A percentile compares a stretch with the other conserved stretches of the same genome.
These are phyloP conservation scores for Tricholoma matsutake DNA, from an alignment of 768 basidiomycete species.

Conservation along the genomic window DNA sequence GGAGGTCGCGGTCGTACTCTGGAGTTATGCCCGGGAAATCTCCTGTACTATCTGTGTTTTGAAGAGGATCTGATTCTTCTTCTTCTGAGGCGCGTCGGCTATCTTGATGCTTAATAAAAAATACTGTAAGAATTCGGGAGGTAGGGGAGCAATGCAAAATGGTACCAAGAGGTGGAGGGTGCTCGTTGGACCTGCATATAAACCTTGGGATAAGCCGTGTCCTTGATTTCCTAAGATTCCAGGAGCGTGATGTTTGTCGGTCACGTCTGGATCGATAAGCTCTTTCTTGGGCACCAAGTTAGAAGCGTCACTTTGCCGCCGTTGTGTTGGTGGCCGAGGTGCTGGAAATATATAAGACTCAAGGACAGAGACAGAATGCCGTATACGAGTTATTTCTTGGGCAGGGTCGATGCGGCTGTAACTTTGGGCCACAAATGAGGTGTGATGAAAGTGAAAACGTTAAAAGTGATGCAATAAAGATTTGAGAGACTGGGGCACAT, in stretches of 20 bases:
- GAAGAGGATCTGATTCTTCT: constrained; percentile 52
- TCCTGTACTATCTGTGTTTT: constrained; percentile 45
- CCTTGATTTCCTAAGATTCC: constrained; percentile 66
- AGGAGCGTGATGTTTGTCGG: constrained; percentile 48
- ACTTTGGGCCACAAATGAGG: constrained; percentile 21
- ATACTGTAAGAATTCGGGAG: constrained; percentile 10
- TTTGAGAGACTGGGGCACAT: constrained; percentile 11
- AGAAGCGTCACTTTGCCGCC: constrained; percentile 36
- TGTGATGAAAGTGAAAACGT: background rate
- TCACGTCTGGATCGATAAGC: constrained; percentile 41
- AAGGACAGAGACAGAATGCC: constrained; percentile 65
- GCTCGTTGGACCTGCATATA: constrained; percentile 80
- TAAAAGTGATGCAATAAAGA: background rate
- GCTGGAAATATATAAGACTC: constrained; percentile 56
- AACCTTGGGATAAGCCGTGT: constrained; percentile 45
- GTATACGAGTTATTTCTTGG: constrained; percentile 63
- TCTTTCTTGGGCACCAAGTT: constrained; percentile 53
- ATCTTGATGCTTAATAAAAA: constrained; percentile 29
- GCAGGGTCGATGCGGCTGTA: constrained; percentile 57
- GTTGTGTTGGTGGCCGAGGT: constrained; percentile 33
- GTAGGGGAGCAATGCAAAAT: constrained; percentile 11
- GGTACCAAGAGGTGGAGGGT: constrained; percentile 65
- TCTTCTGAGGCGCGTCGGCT: constrained; percentile 52
- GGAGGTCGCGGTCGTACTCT: constrained; percentile 72
- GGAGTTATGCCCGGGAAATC: constrained; percentile 42